Conservation (phyloP, 768 basidiomycete genomes). For the Tulasnella sp. region DNA sequence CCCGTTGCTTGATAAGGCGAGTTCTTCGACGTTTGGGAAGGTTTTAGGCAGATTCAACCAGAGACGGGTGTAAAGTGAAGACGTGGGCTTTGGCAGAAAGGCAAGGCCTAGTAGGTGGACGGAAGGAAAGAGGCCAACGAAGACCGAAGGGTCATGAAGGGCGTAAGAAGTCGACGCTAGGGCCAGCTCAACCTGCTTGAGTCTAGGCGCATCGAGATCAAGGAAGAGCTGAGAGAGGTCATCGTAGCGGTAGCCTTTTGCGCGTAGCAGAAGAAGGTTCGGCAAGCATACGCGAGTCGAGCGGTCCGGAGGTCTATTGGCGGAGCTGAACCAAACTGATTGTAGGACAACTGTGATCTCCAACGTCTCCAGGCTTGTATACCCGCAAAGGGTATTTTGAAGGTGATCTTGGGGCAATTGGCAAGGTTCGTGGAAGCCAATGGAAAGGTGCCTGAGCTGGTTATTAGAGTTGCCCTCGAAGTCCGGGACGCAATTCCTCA, state of each 20-base stretch:
- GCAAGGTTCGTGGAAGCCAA: neutral
- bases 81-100: neutral
- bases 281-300: neutral
- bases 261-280: neutral
- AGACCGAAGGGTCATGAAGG: neutral
- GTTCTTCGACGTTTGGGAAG: neutral
- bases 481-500: neutral
- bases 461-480: neutral
- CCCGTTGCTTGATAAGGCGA: neutral
- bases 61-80: neutral
- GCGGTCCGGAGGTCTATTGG: neutral
- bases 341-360: neutral
- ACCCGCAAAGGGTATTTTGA: neutral
- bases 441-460: neutral
- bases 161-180: neutral
- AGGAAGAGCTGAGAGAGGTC: neutral
- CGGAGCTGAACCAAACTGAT: neutral
- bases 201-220: neutral
- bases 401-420: neutral
- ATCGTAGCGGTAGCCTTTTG: neutral
- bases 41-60: neutral
- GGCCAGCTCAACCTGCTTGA: neutral
- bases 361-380: neutral
- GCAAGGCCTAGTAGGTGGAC: neutral
- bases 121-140: neutral